These are phyloP conservation scores for Cytospora piceae DNA, from an alignment of 2,329 filamentous ascomycete genomes.

Conservation along the genomic window DNA sequence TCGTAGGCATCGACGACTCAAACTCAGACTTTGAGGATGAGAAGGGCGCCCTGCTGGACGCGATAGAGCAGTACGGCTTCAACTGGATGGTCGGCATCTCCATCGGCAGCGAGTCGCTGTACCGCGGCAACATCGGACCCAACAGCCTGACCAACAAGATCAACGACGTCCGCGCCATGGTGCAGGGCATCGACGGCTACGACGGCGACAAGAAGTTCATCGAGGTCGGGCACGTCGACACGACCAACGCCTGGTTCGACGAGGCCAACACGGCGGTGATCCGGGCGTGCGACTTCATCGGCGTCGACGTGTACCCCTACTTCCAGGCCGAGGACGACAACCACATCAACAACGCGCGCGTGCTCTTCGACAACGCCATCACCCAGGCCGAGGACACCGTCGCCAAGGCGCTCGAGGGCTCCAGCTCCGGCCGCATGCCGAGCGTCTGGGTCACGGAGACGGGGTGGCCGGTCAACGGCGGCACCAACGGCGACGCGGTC, in stretches of 20 bases:
- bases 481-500: constrained; percentile 62
- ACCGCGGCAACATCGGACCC: constrained; percentile 70
- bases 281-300: constrained; percentile 74
- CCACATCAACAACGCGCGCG: constrained; percentile 63
- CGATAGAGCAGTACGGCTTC: constrained; percentile 70
- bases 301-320: constrained; percentile 85
- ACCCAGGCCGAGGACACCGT: constrained; percentile 52
- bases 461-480: constrained; percentile 79
- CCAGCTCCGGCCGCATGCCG: constrained; percentile 58
- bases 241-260: constrained; percentile 82
- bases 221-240: constrained; percentile 83
- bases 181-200: constrained; percentile 59
- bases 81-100: constrained; percentile 80
- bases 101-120: constrained; percentile 84
- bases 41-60: constrained; percentile 69
- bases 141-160: constrained; percentile 67
- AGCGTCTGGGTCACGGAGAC: constrained; percentile 84
- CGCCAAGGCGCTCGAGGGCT: constrained; percentile 46
- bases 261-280: constrained; percentile 71
- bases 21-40: constrained; percentile 68
- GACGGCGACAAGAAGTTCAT: constrained; percentile 50
- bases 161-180: constrained; percentile 63
- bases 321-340: constrained; percentile 73
- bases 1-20: constrained; percentile 85
- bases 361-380: constrained; percentile 72